phyloP scores from a whole-genome alignment of 257 asterid species.

The Solanum sejunctum region DNA sequence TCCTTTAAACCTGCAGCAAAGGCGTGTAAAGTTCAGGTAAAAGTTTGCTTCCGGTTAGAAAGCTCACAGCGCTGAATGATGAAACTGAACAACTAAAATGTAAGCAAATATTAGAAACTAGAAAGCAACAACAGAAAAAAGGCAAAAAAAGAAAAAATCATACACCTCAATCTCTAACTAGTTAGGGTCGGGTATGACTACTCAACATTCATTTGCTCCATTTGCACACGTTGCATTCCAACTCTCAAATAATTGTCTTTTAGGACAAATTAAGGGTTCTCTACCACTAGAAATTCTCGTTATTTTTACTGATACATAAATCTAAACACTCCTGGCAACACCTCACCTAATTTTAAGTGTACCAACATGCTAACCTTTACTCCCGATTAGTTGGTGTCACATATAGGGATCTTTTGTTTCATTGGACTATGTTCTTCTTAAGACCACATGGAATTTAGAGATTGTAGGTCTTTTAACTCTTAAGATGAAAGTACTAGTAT shows the following conservation, averaged over 20 bases:
- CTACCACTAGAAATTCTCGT: neutral
- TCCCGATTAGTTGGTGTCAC: neutral
- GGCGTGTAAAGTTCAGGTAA: slow-evolving; percentile 3
- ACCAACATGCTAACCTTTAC: neutral
- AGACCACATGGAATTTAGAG: neutral
- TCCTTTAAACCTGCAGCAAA: slow-evolving; percentile 69
- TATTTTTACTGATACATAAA: neutral
- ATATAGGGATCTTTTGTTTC: neutral
- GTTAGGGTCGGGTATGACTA: neutral
- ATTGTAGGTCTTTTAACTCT: neutral
- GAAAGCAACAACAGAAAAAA: neutral
- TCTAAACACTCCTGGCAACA: neutral
- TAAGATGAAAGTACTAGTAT: neutral
- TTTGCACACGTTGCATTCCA: neutral
- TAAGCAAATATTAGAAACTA: neutral
- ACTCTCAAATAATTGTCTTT: neutral
- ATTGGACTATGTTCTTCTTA: neutral
- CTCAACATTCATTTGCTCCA: neutral
- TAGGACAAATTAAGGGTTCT: neutral
- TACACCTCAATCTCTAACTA: neutral
- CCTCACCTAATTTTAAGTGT: neutral
- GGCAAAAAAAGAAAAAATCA: neutral
- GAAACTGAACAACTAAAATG: neutral
- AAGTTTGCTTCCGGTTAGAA: neutral
- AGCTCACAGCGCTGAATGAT: neutral